A percentile compares a stretch with the other conserved stretches of the same genome.
phyloP scores from a whole-genome alignment of 2,329 filamentous ascomycete species.

The Ascochyta lentis region DNA sequence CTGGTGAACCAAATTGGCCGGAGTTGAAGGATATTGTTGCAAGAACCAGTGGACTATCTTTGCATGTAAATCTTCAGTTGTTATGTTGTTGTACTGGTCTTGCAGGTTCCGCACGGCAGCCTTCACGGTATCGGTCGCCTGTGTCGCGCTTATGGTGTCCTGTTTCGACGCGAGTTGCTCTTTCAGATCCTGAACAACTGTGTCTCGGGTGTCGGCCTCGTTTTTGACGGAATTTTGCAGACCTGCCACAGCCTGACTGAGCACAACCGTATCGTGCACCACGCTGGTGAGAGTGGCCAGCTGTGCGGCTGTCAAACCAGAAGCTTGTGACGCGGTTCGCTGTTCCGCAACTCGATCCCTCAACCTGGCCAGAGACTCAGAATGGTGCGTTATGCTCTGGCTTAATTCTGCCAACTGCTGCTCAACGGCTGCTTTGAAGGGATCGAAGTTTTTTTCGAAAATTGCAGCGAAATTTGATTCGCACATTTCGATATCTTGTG shows the following conservation, averaged over 20 bases:
- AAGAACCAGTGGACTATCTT: constrained; percentile 35
- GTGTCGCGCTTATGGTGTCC: neutral
- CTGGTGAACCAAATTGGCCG: constrained; percentile 7
- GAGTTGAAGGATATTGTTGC: constrained; percentile 22
- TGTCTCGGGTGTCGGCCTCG: neutral
- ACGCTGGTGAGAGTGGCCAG: neutral
- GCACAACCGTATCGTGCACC: neutral
- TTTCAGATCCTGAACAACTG: neutral
- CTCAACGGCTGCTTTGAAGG: constrained; percentile 2
- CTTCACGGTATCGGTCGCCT: constrained; percentile 10
- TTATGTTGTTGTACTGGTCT: constrained; percentile 37
- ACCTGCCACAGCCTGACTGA: neutral
- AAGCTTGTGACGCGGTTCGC: neutral
- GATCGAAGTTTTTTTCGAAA: constrained; percentile 3
- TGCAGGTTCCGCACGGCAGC: constrained; percentile 21
- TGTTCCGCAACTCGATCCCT: neutral
- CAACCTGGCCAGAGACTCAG: neutral
- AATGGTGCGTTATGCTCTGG: neutral
- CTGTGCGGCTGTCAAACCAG: neutral
- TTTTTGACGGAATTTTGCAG: neutral
- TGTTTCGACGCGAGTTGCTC: constrained; percentile 5
- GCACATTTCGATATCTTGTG: neutral
- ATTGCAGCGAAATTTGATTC: neutral
- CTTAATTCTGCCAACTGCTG: neutral
- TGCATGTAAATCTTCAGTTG: constrained; percentile 28